Evolutionary conservation across 345 rosid species (phyloP).

Genomic region (Erodium maritimum): DNA sequence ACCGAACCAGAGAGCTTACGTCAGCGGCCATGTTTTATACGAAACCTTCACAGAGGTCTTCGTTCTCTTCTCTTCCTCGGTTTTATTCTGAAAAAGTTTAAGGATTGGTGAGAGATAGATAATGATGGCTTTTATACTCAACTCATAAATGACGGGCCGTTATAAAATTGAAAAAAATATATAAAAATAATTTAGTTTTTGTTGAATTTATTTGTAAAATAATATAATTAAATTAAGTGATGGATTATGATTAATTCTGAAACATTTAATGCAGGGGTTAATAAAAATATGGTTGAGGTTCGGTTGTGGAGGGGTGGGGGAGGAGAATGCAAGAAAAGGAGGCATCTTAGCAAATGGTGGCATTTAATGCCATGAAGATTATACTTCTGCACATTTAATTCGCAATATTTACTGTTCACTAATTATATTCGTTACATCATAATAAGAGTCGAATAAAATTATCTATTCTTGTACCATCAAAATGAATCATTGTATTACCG

Average conservation of each 20-base stretch:
- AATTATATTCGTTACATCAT: too few species aligned
- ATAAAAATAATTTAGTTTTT: too few species aligned
- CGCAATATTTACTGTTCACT: too few species aligned
- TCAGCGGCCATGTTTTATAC: constrained; percentile 40
- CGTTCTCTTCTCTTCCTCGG: not conserved
- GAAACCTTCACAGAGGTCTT: not conserved
- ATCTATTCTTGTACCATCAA: too few species aligned
- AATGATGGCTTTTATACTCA: not conserved
- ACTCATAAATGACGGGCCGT: not conserved
- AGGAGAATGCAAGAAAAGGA: too few species aligned
- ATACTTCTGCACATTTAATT: not conserved
- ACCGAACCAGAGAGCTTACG: constrained; percentile 38
- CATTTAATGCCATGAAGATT: not conserved
- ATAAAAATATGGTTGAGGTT: not conserved
- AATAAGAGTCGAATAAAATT: too few species aligned
- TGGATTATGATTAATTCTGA: not conserved
- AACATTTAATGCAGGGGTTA: not conserved
- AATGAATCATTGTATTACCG: too few species aligned
- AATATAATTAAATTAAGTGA: not conserved
- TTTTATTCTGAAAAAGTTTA: not conserved
- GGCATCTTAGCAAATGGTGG: not conserved
- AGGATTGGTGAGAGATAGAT: not conserved
- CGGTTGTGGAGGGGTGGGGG: not conserved
- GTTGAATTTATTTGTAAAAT: not conserved
- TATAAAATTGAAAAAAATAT: too few species aligned